These are phyloP conservation scores for Flaveria sonorensis DNA, from an alignment of 129 eudicot genomes.

Conservation along the genomic window DNA sequence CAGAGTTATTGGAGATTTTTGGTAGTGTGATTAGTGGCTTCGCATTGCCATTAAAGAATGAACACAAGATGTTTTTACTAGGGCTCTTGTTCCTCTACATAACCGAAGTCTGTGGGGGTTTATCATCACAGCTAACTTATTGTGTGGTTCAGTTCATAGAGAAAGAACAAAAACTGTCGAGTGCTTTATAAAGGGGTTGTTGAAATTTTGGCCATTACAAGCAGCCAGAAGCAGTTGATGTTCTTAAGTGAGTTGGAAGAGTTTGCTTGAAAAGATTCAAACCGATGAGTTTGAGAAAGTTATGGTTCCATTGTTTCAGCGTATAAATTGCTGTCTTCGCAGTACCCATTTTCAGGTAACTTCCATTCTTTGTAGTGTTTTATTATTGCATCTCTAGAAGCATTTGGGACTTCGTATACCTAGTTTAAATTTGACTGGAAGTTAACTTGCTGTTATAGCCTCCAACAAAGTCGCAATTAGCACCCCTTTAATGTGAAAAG, in stretches of 20 bases:
- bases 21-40: slow-evolving; percentile 22
- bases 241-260: slow-evolving; percentile 69
- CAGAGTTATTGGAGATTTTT: slow-evolving; percentile 11
- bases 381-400: neutral
- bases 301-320: slow-evolving; percentile 61
- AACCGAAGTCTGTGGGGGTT: slow-evolving; percentile 62
- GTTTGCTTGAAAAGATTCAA: slow-evolving; percentile 57
- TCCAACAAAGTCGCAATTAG: no score
- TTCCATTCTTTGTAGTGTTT: neutral
- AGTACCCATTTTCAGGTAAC: slow-evolving; percentile 71
- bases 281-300: slow-evolving; percentile 34
- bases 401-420: neutral
- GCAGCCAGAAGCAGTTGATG: slow-evolving; percentile 70
- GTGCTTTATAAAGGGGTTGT: slow-evolving; percentile 48
- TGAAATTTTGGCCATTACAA: slow-evolving; percentile 66
- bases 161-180: slow-evolving; percentile 60
- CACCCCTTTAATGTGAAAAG: neutral
- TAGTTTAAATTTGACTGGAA: neutral
- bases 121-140: slow-evolving; percentile 63
- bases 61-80: slow-evolving; percentile 59
- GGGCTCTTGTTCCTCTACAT: slow-evolving; percentile 64
- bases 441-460: neutral
- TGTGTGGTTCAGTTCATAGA: slow-evolving; percentile 67
- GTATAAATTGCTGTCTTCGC: slow-evolving; percentile 56
- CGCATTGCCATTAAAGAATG: slow-evolving; percentile 65